Base-by-base conservation (phyloP, 2,329 filamentous ascomycete species). In the Ascochyta rabiei region DNA sequence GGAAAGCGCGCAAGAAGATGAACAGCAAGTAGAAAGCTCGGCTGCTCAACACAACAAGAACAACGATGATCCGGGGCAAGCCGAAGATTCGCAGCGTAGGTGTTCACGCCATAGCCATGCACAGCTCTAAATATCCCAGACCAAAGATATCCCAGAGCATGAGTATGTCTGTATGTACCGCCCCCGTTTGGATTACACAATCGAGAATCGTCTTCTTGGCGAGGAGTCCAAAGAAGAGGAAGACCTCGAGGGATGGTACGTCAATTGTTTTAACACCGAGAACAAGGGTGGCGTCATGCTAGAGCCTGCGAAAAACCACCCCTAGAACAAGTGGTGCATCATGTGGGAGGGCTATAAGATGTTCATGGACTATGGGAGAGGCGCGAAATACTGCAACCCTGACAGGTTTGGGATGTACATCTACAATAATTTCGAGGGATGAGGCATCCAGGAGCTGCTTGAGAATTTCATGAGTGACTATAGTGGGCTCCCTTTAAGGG, bases 321-420 rank as follows among this genome's bases (percentile, higher is more conserved):
- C 34, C 13, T 46, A 61, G 0, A 51, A 48, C 19, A 59, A 61
- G 39, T 63, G 56, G 60, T 21, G 48, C 19, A 64, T 61, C 12
- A 31, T 58, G 31, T 56, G 51, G 47, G 43, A 57, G 12, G 54
- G 48, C 7, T 62, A 41, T 30, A 55, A 63, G 45, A 55, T 46
- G 37, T 53, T 37, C 13, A 18, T 42, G 26, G 53, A 61, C 19
- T 45, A 50, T 4, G 1, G n/a, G 43, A 30, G 45, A 7, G 37
- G 44, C 16, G 47, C 48, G 15, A 48, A 45, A 1, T 62, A 60
- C n/a, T 61, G 60, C 23, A 39, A 55, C 23, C 63, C 60, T 2
- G 65, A 65, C 30, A 21, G 6, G 1, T 62, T 67, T 44, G 44
- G 39, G 0, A 65, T 65, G 60, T 47, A 66, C 33, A 58, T 64